Percentiles rank a stretch among this genome's conserved stretches.
phyloP scores from a whole-genome alignment of 768 basidiomycete species.

The Tephrocybe sp. region DNA sequence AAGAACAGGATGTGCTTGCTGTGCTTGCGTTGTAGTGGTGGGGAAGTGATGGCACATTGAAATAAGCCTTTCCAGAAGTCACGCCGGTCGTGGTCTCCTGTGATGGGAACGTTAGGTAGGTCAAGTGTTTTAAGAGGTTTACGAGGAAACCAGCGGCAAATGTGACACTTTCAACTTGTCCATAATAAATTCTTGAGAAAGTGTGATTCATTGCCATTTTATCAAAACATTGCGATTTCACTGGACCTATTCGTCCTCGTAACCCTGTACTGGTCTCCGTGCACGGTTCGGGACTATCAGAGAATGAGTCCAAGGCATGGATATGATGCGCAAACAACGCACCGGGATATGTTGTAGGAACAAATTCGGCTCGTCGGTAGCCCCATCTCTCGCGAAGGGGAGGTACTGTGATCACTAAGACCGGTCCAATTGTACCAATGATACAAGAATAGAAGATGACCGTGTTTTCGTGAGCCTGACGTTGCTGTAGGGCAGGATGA shows the following conservation, averaged over 20 bases:
- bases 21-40: too few relatives aligned
- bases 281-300: constrained; percentile 66
- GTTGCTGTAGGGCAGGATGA: constrained; percentile 57
- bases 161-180: too few relatives aligned
- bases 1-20: too few relatives aligned
- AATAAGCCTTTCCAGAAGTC: too few relatives aligned
- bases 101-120: too few relatives aligned
- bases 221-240: background rate
- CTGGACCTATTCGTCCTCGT: constrained; percentile 54
- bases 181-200: background rate
- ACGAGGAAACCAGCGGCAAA: too few relatives aligned
- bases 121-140: too few relatives aligned
- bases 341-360: constrained; percentile 82
- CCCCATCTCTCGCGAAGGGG: constrained; percentile 76
- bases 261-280: constrained; percentile 66
- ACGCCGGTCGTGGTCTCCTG: too few relatives aligned
- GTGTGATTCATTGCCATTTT: background rate
- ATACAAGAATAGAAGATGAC: constrained; percentile 86
- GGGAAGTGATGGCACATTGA: too few relatives aligned
- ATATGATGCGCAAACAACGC: constrained; percentile 26
- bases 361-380: constrained; percentile 61
- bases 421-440: constrained; percentile 73
- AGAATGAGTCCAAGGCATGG: background rate
- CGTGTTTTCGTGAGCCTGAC: constrained; percentile 85
- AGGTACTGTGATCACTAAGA: constrained; percentile 71